Conservation (phyloP, 306 rosid genomes). For the Corylus heterophylla region DNA sequence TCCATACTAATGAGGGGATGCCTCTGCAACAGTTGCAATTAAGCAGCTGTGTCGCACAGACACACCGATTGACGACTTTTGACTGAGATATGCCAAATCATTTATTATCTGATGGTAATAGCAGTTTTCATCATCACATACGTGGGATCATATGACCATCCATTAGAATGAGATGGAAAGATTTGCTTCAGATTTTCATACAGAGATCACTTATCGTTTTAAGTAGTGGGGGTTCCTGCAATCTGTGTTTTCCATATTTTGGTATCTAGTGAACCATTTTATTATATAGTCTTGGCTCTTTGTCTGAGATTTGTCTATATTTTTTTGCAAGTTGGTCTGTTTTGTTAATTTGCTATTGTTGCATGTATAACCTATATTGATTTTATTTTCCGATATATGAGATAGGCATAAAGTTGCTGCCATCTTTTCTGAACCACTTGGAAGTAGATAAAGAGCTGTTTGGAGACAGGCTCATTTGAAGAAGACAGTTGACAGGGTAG, state of each 20-base stretch:
- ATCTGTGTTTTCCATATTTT: background rate
- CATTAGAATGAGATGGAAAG: background rate
- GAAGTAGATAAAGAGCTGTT: background rate
- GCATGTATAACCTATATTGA: background rate
- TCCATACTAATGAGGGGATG: background rate
- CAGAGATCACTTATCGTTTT: background rate
- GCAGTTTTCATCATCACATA: background rate
- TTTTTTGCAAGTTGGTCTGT: background rate
- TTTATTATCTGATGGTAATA: background rate
- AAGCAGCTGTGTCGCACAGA: background rate
- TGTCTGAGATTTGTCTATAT: background rate
- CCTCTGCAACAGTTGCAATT: background rate
- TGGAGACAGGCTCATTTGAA: background rate
- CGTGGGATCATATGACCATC: background rate
- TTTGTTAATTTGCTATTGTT: background rate
- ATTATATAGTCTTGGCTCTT: background rate
- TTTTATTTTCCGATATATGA: background rate
- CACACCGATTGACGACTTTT: background rate
- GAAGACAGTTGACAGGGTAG: background rate
- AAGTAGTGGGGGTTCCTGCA: background rate
- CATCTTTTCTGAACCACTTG: constrained; percentile 2
- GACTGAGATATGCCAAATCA: too few species aligned
- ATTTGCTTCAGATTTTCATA: background rate
- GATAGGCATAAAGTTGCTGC: constrained; percentile 6
- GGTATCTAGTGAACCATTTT: background rate